Percentiles rank a stretch among this genome's conserved stretches.
Conservation (phyloP, 2,329 filamentous ascomycete genomes). For the Emmonsiellopsis sp. region DNA sequence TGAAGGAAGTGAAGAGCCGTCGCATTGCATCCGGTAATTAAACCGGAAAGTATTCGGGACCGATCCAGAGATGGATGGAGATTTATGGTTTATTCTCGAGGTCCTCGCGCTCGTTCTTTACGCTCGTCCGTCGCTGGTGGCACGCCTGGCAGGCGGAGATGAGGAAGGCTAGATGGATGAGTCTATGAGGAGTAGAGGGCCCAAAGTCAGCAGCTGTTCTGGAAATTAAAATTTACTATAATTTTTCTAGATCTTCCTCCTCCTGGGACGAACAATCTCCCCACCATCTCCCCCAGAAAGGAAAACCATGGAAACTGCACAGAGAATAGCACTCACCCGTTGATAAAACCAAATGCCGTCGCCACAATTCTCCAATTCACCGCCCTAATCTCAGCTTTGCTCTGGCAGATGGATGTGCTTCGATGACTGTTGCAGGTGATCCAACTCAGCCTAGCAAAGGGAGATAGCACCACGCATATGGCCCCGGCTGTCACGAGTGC, state of each 20-base stretch:
- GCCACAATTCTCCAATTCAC: constrained; percentile 4
- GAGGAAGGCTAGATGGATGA: background rate
- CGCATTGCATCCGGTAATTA: too few species aligned
- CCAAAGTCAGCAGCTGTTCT: background rate
- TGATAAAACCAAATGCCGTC: constrained; percentile 2
- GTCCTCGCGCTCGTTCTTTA: background rate
- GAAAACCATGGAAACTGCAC: background rate
- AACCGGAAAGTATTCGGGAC: too few species aligned
- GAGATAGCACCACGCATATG: background rate
- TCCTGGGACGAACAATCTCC: background rate
- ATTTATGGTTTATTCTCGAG: constrained; percentile 1
- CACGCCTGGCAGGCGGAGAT: background rate
- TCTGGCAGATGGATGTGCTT: constrained; percentile 1
- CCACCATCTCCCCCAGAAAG: background rate
- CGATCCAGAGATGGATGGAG: background rate
- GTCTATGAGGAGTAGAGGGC: background rate
- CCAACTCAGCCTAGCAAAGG: background rate
- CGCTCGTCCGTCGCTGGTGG: background rate
- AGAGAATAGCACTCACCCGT: background rate
- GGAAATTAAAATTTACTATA: background rate
- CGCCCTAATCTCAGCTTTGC: background rate
- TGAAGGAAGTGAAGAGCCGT: too few species aligned
- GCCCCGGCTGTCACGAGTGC: constrained; percentile 12
- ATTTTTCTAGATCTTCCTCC: too few species aligned
- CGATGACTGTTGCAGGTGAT: background rate